Conservation (phyloP, 2,329 filamentous ascomycete genomes). For the Nakataea oryzae region DNA sequence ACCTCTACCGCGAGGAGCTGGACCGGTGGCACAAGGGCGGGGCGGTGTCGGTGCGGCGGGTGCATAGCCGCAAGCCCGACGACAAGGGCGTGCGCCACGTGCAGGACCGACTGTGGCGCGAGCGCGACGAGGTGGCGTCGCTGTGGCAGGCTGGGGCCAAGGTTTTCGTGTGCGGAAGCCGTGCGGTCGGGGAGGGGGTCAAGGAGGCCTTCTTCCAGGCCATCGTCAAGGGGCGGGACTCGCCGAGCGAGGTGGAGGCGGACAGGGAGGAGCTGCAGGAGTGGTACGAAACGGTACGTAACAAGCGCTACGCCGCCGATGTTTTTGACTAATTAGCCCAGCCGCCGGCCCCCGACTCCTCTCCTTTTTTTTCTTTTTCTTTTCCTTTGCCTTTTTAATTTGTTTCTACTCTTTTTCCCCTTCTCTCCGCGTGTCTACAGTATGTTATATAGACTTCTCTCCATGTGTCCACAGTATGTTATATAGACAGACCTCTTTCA, state of each 20-base stretch:
- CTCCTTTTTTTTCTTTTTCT: neutral
- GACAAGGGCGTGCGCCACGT: slow-evolving; percentile 27
- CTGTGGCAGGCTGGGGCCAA: slow-evolving; percentile 30
- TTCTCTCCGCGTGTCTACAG: too few species aligned
- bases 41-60: slow-evolving; percentile 49
- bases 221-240: slow-evolving; percentile 19
- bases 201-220: slow-evolving; percentile 19
- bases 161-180: slow-evolving; percentile 52
- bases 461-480: too few species aligned
- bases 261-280: slow-evolving; percentile 27
- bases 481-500: too few species aligned
- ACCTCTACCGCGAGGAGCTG: slow-evolving; percentile 49
- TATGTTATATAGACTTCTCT: too few species aligned
- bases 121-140: slow-evolving; percentile 17
- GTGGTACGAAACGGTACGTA: slow-evolving; percentile 39
- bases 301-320: slow-evolving; percentile 48
- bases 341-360: too few species aligned
- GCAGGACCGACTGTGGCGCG: slow-evolving; percentile 38
- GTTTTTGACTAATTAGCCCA: slow-evolving; percentile 48
- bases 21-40: slow-evolving; percentile 48
- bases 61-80: slow-evolving; percentile 38
- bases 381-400: neutral
- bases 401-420: too few species aligned
- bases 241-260: slow-evolving; percentile 15
- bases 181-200: slow-evolving; percentile 29